Base-by-base conservation (phyloP, 2,329 filamentous ascomycete genomes). In the Penicillium sp. region DNA sequence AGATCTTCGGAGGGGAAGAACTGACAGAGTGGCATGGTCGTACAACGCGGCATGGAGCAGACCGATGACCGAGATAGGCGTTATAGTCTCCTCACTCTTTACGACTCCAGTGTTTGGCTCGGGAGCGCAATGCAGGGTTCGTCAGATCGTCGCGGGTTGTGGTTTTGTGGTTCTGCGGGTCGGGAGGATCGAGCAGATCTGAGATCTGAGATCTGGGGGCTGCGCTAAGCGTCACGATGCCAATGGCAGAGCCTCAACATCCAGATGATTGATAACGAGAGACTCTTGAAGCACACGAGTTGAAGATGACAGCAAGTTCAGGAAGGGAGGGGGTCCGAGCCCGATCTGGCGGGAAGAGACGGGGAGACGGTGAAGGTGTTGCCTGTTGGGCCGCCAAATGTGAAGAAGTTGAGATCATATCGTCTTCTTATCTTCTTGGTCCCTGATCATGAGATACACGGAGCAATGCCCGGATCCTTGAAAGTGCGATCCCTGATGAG, bases 311-410 rank as follows among this genome's bases (percentile, higher is more conserved):
- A 40, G 50, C 45, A 32, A 45, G 52, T 47, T 42, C 40, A 40
- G 52, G 47, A 57, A 23, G 20, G 20, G 20, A 52, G 53, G 56
- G 56, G 56, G 50, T 49, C 46, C 46, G 49, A 59, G 59, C 50
- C 62, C 61, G 60, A 49, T 56, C 51, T 54, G 49, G 52, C 60
- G 59, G 60, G 60, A 55, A 56, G 46, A 35, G 33, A 42, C 38
- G 8, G 24, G 39, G 45, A 31, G 42, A 42, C 31, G 38, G 37
- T 23, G 20, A 42, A 42, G 24, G 23, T 20, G 24, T 27, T 40
- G 24, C 15, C 23, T 25, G 25, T 15, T 39, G 32, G 32, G 32
- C 32, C 32, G 33, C 33, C 33, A 20, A 37, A 37, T 18, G 13
- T 32, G 13, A 37, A 9, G 15, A 10, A 18, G 18, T 20, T 37